A percentile compares a stretch with the other conserved stretches of the same genome.
phyloP scores from a whole-genome alignment of 805 yeast species.

The Jamesozyma piceae region DNA sequence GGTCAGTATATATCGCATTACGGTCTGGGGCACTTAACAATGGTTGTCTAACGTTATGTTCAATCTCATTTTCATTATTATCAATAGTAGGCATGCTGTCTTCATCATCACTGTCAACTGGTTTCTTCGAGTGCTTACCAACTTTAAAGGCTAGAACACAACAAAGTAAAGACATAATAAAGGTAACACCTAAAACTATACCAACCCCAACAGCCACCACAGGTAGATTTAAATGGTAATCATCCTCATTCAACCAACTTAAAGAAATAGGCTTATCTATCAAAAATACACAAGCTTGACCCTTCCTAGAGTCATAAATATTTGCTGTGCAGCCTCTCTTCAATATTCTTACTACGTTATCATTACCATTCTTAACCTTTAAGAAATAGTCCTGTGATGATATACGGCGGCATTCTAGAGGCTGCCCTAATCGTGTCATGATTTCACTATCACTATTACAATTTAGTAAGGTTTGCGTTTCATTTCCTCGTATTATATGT shows the following conservation, averaged over 20 bases:
- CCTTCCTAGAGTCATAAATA: conserved; percentile 4
- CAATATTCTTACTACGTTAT: conserved; percentile 49
- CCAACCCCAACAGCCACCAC: conserved; percentile 62
- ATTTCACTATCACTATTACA: conserved; percentile 33
- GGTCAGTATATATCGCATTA: background rate
- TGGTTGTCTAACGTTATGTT: conserved; percentile 4
- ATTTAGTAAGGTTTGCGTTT: conserved; percentile 36
- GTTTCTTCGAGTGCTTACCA: background rate
- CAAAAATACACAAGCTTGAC: conserved; percentile 46
- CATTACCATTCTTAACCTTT: conserved; percentile 39
- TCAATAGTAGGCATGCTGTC: background rate
- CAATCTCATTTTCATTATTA: background rate
- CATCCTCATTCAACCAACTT: conserved; percentile 47
- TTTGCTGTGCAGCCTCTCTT: conserved; percentile 51
- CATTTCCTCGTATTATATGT: conserved; percentile 59
- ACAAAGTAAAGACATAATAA: conserved; percentile 10
- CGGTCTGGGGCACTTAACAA: background rate
- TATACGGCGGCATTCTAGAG: conserved; percentile 36
- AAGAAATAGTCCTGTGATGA: conserved; percentile 33
- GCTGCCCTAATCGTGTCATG: conserved; percentile 36
- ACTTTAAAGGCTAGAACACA: conserved; percentile 8
- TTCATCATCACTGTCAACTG: background rate
- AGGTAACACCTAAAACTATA: conserved; percentile 48
- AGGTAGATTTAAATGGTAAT: conserved; percentile 54
- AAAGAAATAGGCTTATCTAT: conserved; percentile 62